Evolutionary conservation across 2,329 filamentous ascomycete species (phyloP), one percentile per base, ranked within the genome.

Genomic region (Volutella citrinella): DNA sequence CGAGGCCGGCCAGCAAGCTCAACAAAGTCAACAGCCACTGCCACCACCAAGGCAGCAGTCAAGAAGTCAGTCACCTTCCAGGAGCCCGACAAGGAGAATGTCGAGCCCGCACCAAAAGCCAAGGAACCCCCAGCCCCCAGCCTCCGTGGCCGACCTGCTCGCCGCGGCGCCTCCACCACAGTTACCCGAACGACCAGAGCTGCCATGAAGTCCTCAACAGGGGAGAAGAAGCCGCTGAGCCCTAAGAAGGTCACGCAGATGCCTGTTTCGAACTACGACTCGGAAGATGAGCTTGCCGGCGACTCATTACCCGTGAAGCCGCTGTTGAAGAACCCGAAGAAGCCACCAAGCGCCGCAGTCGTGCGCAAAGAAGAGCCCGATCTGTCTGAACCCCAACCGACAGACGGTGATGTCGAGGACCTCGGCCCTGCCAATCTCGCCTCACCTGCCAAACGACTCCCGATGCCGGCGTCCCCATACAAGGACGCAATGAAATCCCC

Each of bases 21-120:
- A n/a, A 52, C 55, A 26, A 65, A 62, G 19, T 43, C 54, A 12
- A 56, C 62, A 20, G 42, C 51, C 3, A 54, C 58, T 21, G 31
- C 45, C 3, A 54, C 58, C 19, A 30, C 45, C 43, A 74, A 67
- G 56, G 57, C 72, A 13, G 61, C 66, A 6, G 57, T 66, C 20
- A 80, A 76, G 63, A 83, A 81, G 64, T 70, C 66, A 4, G 78
- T 82, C 49, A 79, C 74, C 38, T 82, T 82, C 54, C 69, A 80
- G 52, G 76, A 78, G 46, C 74, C 75, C 4, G 78, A 80, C 54
- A 82, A 83, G 59, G 79, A 83, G 54, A 82, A 82, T 44, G 59
- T 78, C 22, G 55, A 66, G 14, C 75, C 74, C 11, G 46, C 56
- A 4, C 34, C 56, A 15, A 64, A 60, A 36, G 43, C 52, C 18